Conservation (phyloP, 768 basidiomycete species). For the Psilocybe sp. region DNA sequence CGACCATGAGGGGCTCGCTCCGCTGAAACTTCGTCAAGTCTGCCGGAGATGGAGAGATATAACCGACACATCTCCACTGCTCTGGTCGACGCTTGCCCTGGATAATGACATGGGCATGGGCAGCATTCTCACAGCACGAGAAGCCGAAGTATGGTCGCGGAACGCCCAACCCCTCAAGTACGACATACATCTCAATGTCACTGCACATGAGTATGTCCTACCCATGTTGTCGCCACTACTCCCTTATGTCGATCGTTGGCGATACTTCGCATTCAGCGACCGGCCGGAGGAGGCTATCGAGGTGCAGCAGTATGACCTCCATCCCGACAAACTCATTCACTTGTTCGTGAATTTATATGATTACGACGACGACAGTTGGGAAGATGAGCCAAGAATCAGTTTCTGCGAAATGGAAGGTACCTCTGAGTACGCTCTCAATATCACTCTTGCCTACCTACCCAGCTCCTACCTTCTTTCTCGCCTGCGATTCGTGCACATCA, state of each 20-base stretch:
- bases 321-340: conserved; percentile 26
- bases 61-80: conserved; percentile 47
- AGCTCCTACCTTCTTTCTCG: conserved; percentile 37
- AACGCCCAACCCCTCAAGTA: conserved; percentile 54
- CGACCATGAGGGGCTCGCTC: conserved; percentile 41
- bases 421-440: conserved; percentile 38
- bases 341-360: conserved; percentile 37
- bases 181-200: conserved; percentile 48
- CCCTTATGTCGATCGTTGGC: conserved; percentile 56
- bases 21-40: conserved; percentile 49
- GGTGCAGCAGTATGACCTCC: conserved; percentile 30
- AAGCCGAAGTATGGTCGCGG: conserved; percentile 52
- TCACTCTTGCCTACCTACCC: conserved; percentile 52
- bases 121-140: conserved; percentile 37
- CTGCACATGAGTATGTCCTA: conserved; percentile 49
- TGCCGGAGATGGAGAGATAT: conserved; percentile 60
- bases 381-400: conserved; percentile 23
- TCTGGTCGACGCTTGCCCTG: conserved; percentile 61
- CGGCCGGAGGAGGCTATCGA: conserved; percentile 39
- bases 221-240: conserved; percentile 66
- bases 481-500: conserved; percentile 55
- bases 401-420: conserved; percentile 31
- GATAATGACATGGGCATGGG: conserved; percentile 35
- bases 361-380: conserved; percentile 27
- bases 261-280: conserved; percentile 29